Evolutionary conservation across 1,284 basidiomycete species (phyloP).

Genomic region (Coniferiporia sulphurascens): DNA sequence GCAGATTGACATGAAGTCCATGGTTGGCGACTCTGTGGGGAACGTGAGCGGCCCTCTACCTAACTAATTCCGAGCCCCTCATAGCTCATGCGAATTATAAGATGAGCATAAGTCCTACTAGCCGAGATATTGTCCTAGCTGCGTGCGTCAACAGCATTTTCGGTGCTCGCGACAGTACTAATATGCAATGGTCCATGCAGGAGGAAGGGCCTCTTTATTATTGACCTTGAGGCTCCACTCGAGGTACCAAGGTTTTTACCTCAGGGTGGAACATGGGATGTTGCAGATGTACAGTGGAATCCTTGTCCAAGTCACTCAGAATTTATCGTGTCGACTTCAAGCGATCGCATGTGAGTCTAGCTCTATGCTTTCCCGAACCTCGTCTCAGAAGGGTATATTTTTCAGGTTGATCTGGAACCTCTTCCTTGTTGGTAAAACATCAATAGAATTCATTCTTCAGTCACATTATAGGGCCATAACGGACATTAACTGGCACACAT

Average conservation of each 20-base stretch:
- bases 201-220: slow-evolving; percentile 92
- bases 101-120: slow-evolving; percentile 81
- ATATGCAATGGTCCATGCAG: slow-evolving; percentile 32
- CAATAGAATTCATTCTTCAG: slow-evolving; percentile 76
- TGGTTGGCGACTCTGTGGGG: slow-evolving; percentile 77
- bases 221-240: slow-evolving; percentile 86
- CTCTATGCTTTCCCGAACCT: not conserved
- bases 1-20: slow-evolving; percentile 70
- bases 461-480: slow-evolving; percentile 91
- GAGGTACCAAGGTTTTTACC: slow-evolving; percentile 90
- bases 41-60: slow-evolving; percentile 48
- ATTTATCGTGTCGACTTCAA: slow-evolving; percentile 93
- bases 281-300: slow-evolving; percentile 96
- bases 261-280: slow-evolving; percentile 88
- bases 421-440: slow-evolving; percentile 60
- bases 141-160: slow-evolving; percentile 46
- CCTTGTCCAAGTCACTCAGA: slow-evolving; percentile 82
- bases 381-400: not conserved
- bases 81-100: slow-evolving; percentile 25
- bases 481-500: slow-evolving; percentile 93
- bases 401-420: slow-evolving; percentile 91
- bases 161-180: too few species aligned
- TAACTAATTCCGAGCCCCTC: not conserved
- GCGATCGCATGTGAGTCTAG: slow-evolving; percentile 74
- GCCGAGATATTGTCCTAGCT: slow-evolving; percentile 74